A percentile compares a stretch with the other conserved stretches of the same genome.
These are phyloP conservation scores for Uronychia setigera DNA, from an alignment of 73 alveolate species.

Conservation along the genomic window DNA sequence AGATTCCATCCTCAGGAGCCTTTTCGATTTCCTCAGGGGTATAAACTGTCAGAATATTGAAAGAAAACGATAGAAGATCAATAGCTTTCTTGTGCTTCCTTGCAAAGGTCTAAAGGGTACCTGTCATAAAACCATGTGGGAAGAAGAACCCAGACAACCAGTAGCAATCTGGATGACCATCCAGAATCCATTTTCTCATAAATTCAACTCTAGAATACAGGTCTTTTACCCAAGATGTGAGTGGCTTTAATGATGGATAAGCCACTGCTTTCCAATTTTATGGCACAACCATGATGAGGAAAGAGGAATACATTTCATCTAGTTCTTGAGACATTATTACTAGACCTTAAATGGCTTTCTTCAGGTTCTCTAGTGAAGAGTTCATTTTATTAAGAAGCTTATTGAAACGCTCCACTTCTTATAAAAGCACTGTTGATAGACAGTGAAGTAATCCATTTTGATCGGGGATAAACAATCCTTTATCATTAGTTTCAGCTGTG, in stretches of 20 bases:
- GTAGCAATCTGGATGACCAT: constrained; percentile 54
- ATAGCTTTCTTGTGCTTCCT: constrained; percentile 62
- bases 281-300: constrained; percentile 79
- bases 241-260: constrained; percentile 83
- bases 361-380: constrained; percentile 64
- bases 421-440: constrained; percentile 79
- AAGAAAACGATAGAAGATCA: background rate
- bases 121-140: constrained; percentile 98
- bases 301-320: constrained; percentile 82
- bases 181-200: constrained; percentile 81
- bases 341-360: constrained; percentile 84
- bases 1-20: constrained; percentile 98
- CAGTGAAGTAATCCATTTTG: constrained; percentile 70
- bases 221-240: constrained; percentile 86
- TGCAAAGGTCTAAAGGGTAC: constrained; percentile 60
- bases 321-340: constrained; percentile 83
- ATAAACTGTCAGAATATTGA: background rate
- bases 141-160: constrained; percentile 97
- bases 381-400: constrained; percentile 86
- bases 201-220: constrained; percentile 76
- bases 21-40: constrained; percentile 71
- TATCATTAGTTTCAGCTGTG: constrained; percentile 55
- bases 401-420: constrained; percentile 96
- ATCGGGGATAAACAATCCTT: constrained; percentile 40
- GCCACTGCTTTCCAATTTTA: constrained; percentile 78